Base-by-base conservation (phyloP, 805 yeast genomes). In the Wickerhamiella azyma region DNA sequence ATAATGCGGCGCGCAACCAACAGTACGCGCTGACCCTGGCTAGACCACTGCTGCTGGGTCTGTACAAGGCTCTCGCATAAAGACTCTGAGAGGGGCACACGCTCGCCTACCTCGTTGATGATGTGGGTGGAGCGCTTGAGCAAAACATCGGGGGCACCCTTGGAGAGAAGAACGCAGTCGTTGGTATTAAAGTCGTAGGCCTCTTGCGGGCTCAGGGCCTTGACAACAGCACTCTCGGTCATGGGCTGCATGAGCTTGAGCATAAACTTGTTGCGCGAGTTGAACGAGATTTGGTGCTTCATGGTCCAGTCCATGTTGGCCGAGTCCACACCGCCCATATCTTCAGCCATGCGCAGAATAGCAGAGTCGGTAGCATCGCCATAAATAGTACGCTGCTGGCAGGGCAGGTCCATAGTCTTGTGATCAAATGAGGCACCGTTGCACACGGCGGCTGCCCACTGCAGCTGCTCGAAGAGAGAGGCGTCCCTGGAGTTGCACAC, bases 81-180 rank as follows among this genome's bases (percentile, higher is more conserved):
- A 14, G 5, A 33, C 13, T n/a, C 21, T 18, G 38, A 36, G 33
- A 89, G 59, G 26, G 78, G 76, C 50, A 72, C 76, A 5, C 66
- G 56, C 51, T 73, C 76, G 19, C 88, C 89, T 37, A 71, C 70
- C 45, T 71, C 72, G 45, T 72, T 75, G 37, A 71, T 60, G 59
- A 76, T 84, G 47, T 64, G 67, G n/a, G 74, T 70, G 40, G 86
- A 81, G 57, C 72, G 65, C 2, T 64, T 68, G 41, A 85, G 59
- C 9, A 92, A 68, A 48, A 72, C 76, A 64, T 92, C 97, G 43
- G 76, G 74, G 2, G 96, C 98, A 56, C 98, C 98, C 62, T 92
- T 92, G 30, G 79, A 86, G 59, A 72, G 77, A 7, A 62, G 41
- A 1, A 85, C 71, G 13, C 11, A 9, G 52, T 71, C 76, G 14